phyloP scores from a whole-genome alignment of 129 eudicot species.

The Saussurea involucrata region DNA sequence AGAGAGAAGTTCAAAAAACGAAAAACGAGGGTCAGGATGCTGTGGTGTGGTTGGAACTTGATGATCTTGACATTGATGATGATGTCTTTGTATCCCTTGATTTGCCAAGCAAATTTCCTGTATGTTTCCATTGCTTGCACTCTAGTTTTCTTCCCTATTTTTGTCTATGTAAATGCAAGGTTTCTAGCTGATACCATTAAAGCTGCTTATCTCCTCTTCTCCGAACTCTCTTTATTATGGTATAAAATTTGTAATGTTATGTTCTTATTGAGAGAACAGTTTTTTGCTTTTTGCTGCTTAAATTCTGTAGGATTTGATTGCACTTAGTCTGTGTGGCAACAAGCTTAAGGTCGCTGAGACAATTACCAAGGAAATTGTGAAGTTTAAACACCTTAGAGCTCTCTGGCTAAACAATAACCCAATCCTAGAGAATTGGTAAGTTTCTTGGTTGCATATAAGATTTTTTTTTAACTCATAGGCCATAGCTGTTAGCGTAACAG shows the following conservation, averaged over 20 bases:
- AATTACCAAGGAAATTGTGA: conserved; percentile 45
- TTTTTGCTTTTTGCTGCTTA: conserved; percentile 9
- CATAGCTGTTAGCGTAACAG: neutral
- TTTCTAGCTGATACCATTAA: neutral
- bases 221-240: neutral
- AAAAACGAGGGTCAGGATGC: conserved; percentile 49
- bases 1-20: conserved; percentile 54
- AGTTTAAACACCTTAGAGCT: conserved; percentile 70
- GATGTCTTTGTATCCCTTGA: conserved; percentile 61
- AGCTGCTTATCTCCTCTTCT: neutral
- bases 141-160: neutral
- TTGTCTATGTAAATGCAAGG: neutral
- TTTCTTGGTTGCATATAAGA: conserved; percentile 2
- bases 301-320: conserved; percentile 56
- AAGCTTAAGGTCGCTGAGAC: conserved; percentile 53
- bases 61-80: conserved; percentile 83
- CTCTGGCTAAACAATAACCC: conserved; percentile 96
- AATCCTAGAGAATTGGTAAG: conserved; percentile 51
- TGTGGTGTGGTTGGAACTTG: conserved; percentile 90
- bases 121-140: conserved; percentile 29
- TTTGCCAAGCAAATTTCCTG: conserved; percentile 85
- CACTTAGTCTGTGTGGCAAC: conserved; percentile 78
- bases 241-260: neutral
- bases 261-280: neutral
- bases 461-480: neutral